Evolutionary conservation across 176 grass and related monocot genomes (phyloP).

Genomic region (Ensete ventricosum): DNA sequence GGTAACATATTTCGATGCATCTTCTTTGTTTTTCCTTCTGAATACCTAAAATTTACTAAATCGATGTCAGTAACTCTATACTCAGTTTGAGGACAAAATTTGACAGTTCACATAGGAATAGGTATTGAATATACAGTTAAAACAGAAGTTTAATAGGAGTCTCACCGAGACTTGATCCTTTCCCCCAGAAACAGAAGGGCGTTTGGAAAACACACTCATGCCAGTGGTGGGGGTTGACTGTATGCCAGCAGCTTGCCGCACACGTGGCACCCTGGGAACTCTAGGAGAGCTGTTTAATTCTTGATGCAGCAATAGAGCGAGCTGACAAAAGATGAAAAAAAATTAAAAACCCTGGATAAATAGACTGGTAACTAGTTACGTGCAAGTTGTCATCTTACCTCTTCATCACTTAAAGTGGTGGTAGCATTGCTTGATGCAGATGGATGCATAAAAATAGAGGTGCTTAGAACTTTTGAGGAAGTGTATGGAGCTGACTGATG

Average conservation of each 20-base stretch:
- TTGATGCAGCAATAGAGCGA: constrained; percentile 91
- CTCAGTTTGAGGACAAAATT: background rate
- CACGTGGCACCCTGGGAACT: constrained; percentile 88
- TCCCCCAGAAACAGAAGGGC: constrained; percentile 60
- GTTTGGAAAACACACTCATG: constrained; percentile 64
- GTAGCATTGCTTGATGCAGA: constrained; percentile 33
- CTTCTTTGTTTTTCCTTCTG: constrained; percentile 82
- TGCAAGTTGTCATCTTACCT: constrained; percentile 37
- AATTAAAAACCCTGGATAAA: background rate
- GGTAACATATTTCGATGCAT: constrained; percentile 42
- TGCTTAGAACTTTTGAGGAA: constrained; percentile 39
- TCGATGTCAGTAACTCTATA: constrained; percentile 16
- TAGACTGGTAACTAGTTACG: background rate
- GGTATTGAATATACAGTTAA: constrained; percentile 10
- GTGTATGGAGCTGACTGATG: constrained; percentile 35
- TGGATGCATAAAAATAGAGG: constrained; percentile 32
- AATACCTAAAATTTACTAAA: constrained; percentile 45
- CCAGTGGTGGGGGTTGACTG: constrained; percentile 46
- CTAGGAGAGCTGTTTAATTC: constrained; percentile 98
- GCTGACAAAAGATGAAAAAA: constrained; percentile 41
- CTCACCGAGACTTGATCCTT: constrained; percentile 62
- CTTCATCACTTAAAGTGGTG: constrained; percentile 82
- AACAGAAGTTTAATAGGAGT: constrained; percentile 11
- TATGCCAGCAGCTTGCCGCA: constrained; percentile 52
- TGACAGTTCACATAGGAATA: background rate